Evolutionary conservation across 2,329 filamentous ascomycete genomes (phyloP).

Genomic region (Xylaria multiplex): DNA sequence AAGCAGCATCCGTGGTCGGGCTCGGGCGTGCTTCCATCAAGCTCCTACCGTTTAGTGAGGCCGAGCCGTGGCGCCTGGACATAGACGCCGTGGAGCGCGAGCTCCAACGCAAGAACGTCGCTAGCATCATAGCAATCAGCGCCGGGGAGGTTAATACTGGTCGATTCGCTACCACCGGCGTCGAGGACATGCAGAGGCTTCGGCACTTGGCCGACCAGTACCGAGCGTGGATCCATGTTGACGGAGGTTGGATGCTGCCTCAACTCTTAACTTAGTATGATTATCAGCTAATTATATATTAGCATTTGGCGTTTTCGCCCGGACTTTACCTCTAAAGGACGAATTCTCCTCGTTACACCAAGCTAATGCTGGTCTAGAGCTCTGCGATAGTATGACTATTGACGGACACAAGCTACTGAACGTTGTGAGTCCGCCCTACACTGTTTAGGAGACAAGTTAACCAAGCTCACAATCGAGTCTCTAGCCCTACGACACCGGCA

Average conservation of each 20-base stretch:
- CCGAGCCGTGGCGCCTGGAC: slow-evolving; percentile 76
- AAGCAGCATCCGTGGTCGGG: slow-evolving; percentile 84
- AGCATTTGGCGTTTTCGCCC: slow-evolving; percentile 87
- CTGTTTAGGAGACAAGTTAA: not conserved
- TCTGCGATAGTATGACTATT: slow-evolving; percentile 87
- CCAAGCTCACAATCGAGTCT: slow-evolving; percentile 12
- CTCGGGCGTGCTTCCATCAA: slow-evolving; percentile 76
- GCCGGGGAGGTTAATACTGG: slow-evolving; percentile 93
- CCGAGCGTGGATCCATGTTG: slow-evolving; percentile 87
- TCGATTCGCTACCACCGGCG: slow-evolving; percentile 72
- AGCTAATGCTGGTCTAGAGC: slow-evolving; percentile 72
- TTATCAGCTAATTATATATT: slow-evolving; percentile 14
- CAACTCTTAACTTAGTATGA: not conserved
- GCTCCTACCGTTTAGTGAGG: slow-evolving; percentile 62
- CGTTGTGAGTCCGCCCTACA: slow-evolving; percentile 64
- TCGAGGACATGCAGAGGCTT: slow-evolving; percentile 69
- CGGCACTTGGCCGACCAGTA: slow-evolving; percentile 77
- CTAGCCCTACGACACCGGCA: slow-evolving; percentile 87
- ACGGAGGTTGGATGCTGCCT: slow-evolving; percentile 67
- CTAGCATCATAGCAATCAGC: slow-evolving; percentile 82
- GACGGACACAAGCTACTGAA: slow-evolving; percentile 95
- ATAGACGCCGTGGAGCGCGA: slow-evolving; percentile 70
- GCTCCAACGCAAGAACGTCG: slow-evolving; percentile 63
- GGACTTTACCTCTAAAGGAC: slow-evolving; percentile 66
- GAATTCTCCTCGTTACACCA: slow-evolving; percentile 66